These are phyloP conservation scores for Cucurbita ficifolia DNA, from an alignment of 306 rosid genomes.

Conservation along the genomic window DNA sequence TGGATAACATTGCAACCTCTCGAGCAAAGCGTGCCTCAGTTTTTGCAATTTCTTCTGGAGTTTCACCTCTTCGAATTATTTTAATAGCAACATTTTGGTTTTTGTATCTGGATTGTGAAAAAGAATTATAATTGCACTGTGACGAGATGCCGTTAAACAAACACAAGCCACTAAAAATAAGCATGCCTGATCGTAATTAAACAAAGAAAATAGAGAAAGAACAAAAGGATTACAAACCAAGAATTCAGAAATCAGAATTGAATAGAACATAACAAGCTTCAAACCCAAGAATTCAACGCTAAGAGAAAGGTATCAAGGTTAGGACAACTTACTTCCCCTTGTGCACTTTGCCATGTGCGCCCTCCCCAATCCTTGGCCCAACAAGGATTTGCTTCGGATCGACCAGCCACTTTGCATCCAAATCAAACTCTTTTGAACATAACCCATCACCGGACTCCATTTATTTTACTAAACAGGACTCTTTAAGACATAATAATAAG, in stretches of 20 bases:
- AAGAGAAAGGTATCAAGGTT: neutral
- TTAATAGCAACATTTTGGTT: constrained; percentile 42
- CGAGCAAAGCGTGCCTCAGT: constrained; percentile 66
- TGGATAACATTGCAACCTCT: constrained; percentile 79
- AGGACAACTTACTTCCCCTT: constrained; percentile 56
- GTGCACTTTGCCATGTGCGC: constrained; percentile 67
- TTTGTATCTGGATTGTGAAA: constrained; percentile 24
- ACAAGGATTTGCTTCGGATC: constrained; percentile 54
- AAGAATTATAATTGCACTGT: constrained; percentile 10
- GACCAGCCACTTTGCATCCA: constrained; percentile 50
- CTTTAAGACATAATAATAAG: neutral
- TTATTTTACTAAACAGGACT: neutral
- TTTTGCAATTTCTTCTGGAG: constrained; percentile 35
- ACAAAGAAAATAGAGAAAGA: neutral
- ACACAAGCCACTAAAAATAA: neutral
- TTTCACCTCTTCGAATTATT: constrained; percentile 30
- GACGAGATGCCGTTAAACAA: neutral
- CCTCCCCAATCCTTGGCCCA: constrained; percentile 65
- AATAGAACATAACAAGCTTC: constrained; percentile 1
- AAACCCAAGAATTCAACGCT: neutral
- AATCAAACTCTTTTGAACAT: constrained; percentile 44
- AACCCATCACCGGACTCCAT: constrained; percentile 77
- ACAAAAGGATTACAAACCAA: neutral
- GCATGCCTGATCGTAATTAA: neutral
- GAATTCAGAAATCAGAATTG: neutral